Conservation (phyloP, 257 asterid species). For the Solanum bulbocastanum region DNA sequence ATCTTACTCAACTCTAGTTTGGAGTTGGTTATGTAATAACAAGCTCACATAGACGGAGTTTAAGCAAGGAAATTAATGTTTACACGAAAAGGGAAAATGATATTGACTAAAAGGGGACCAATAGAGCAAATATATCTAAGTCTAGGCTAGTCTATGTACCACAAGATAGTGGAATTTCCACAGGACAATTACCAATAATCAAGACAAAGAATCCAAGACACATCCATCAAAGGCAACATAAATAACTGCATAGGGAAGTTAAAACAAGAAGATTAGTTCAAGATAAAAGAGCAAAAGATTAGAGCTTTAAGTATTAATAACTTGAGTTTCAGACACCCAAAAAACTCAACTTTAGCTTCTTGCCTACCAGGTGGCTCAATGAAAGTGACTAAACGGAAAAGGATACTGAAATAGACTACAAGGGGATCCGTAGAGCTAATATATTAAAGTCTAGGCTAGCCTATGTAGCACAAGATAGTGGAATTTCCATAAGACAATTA, state of each 20-base stretch:
- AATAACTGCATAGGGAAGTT: not conserved
- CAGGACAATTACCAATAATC: not conserved
- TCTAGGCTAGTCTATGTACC: not conserved
- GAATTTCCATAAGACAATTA: not conserved
- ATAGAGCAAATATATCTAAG: not conserved
- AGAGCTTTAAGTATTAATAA: conserved; percentile 34
- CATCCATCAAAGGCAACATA: not conserved
- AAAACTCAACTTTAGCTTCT: conserved; percentile 18
- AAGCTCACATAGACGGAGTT: not conserved
- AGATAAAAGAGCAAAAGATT: not conserved
- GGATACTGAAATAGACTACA: not conserved
- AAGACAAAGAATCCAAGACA: not conserved
- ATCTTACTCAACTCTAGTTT: not conserved
- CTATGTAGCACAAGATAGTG: not conserved
- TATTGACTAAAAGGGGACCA: not conserved
- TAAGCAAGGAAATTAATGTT: not conserved
- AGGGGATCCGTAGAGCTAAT: not conserved
- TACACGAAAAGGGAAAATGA: not conserved
- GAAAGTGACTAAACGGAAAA: not conserved
- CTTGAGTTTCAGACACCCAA: conserved; percentile 52
- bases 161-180: not conserved
- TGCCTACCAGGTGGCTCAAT: conserved; percentile 21
- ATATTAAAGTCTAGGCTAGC: not conserved
- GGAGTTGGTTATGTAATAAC: not conserved
- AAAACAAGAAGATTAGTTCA: not conserved